Evolutionary conservation across 805 yeast species (phyloP).

Genomic region (Monosporozyma siamensis): DNA sequence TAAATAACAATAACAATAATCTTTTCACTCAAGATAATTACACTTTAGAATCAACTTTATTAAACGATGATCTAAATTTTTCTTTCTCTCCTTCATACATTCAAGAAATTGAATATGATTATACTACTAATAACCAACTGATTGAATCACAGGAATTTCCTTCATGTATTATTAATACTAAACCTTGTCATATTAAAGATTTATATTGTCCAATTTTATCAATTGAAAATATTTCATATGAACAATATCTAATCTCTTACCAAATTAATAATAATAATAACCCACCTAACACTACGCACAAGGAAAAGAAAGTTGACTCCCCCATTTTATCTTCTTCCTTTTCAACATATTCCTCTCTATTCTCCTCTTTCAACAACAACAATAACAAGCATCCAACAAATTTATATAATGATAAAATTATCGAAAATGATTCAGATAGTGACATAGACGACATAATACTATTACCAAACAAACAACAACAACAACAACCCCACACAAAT

Average conservation of each 20-base stretch:
- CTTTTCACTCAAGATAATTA: background rate
- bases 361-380: background rate
- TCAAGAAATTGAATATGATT: slow-evolving; percentile 2
- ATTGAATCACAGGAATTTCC: background rate
- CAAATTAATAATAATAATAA: background rate
- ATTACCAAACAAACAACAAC: background rate
- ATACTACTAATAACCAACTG: background rate
- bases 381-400: background rate
- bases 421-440: background rate
- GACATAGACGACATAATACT: background rate
- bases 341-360: background rate
- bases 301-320: background rate
- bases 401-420: background rate
- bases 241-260: background rate
- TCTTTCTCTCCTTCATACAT: slow-evolving; percentile 2
- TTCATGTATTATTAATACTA: background rate
- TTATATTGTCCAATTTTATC: background rate
- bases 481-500: background rate
- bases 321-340: background rate
- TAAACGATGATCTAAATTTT: slow-evolving; percentile 1
- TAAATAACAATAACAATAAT: background rate
- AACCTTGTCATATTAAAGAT: background rate
- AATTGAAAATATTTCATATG: background rate
- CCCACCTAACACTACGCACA: background rate
- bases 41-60: background rate